Evolutionary conservation across 805 yeast species (phyloP), one percentile per base, ranked within the genome.

Genomic region (Myxozyma lipomycoides): DNA sequence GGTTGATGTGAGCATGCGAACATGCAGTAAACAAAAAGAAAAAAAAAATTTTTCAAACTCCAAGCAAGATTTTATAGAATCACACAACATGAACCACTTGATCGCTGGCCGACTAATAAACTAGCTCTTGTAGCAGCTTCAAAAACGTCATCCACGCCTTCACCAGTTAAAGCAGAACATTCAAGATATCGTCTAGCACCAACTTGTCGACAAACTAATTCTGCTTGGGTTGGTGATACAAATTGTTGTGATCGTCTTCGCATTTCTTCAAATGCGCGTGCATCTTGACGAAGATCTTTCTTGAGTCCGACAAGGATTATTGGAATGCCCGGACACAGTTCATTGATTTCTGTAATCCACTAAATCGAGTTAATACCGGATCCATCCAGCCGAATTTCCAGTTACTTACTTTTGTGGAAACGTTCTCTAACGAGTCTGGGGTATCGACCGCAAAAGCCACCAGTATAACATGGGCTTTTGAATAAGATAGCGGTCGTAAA

Each of bases 91-190:
- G 61, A 64, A 2, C 73, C 50, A 3, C 73, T 70, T 3, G 73
- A 73, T 25, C 73, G 73, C 43, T 76, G 71, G 44, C 75, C 73
- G 19, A 78, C 77, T 38, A 88, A 68, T 49, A 88, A 70, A 63
- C 93, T 83, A 2, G 90, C 82, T 60, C 97, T 75, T 1, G 95
- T 86, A 15, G 97, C 96, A 45, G 81, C 79, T 68, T 90, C 97
- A 66, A 90, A 89, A 1, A 90, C 90, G 64, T 86, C 95, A 67
- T 89, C 96, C 21, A 90, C 97, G 10, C 95, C 95, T 64, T 87
- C 95, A 3, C 97, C 97, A 1, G 95, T 86, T 59, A 90, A 71
- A 1, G 97, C 88, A 43, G 95, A 85, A 64, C 96, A 87, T 63
- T 90, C 96, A 64, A 90, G 69, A 64, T 86, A 90, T 55, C 73